A percentile compares a stretch with the other conserved stretches of the same genome.
Evolutionary conservation across 352 stramenopile genomes (phyloP).

Genomic region (Globisporangium abappressorium): DNA sequence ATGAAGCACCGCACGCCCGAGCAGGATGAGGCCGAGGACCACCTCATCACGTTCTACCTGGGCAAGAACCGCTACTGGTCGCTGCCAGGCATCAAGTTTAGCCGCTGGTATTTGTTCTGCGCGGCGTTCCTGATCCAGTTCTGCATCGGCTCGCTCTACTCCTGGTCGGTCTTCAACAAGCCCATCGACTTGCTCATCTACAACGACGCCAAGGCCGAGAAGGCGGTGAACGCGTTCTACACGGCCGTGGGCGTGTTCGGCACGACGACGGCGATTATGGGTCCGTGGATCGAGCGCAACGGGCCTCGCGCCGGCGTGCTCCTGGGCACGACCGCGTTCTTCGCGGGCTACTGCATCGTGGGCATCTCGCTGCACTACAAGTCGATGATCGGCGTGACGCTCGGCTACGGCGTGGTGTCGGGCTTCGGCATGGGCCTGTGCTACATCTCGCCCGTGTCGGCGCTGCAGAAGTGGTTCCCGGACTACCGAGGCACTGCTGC

Average conservation of each 20-base stretch:
- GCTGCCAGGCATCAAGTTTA: constrained; percentile 42
- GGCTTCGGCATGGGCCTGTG: constrained; percentile 64
- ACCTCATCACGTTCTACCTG: constrained; percentile 48
- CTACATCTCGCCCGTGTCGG: constrained; percentile 74
- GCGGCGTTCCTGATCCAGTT: constrained; percentile 69
- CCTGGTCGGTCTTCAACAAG: constrained; percentile 76
- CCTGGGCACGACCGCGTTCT: constrained; percentile 49
- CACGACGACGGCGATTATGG: constrained; percentile 57
- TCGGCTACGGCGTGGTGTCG: constrained; percentile 69
- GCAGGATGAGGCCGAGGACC: constrained; percentile 52
- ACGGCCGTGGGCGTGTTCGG: constrained; percentile 63
- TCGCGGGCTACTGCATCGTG: constrained; percentile 46
- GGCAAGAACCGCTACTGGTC: constrained; percentile 53
- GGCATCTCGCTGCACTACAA: constrained; percentile 49
- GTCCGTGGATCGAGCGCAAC: constrained; percentile 64
- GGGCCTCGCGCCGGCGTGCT: constrained; percentile 49
- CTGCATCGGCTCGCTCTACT: constrained; percentile 72
- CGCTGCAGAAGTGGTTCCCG: constrained; percentile 78
- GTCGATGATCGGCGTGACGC: constrained; percentile 46
- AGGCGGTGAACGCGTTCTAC: constrained; percentile 75
- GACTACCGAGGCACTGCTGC: constrained; percentile 68
- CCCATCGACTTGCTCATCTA: constrained; percentile 59
- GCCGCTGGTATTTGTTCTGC: constrained; percentile 64
- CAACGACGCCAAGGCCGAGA: constrained; percentile 39
- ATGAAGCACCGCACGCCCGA: constrained; percentile 35